These are phyloP conservation scores for Penicillium crustosum DNA, from an alignment of 2,329 filamentous ascomycete species.

Conservation along the genomic window DNA sequence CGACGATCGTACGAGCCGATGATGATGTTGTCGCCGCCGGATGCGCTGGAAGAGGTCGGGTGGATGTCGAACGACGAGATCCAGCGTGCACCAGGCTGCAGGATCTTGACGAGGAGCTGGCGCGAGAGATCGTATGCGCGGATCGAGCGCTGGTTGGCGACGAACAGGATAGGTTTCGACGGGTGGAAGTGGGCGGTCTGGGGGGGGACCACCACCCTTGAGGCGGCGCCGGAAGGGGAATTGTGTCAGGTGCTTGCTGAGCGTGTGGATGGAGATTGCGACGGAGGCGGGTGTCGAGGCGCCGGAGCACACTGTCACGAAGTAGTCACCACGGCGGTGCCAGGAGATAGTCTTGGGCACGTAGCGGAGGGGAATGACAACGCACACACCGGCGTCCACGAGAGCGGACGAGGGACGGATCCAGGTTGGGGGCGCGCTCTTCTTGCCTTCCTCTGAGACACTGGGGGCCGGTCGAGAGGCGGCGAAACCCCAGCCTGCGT, in stretches of 20 bases:
- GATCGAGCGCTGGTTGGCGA: slow-evolving; percentile 90
- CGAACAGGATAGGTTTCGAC: slow-evolving; percentile 87
- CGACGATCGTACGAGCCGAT: slow-evolving; percentile 93
- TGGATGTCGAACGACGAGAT: slow-evolving; percentile 94
- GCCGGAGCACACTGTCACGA: slow-evolving; percentile 81
- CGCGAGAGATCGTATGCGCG: slow-evolving; percentile 90
- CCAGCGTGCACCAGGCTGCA: slow-evolving; percentile 91
- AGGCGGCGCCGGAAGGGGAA: slow-evolving; percentile 78
- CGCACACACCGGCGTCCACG: slow-evolving; percentile 71
- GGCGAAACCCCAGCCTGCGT: slow-evolving; percentile 93
- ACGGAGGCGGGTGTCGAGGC: slow-evolving; percentile 49
- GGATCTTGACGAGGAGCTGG: slow-evolving; percentile 86
- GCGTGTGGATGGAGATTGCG: slow-evolving; percentile 88
- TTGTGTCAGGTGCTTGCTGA: slow-evolving; percentile 93
- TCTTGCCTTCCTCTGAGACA: slow-evolving; percentile 57
- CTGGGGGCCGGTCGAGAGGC: slow-evolving; percentile 56
- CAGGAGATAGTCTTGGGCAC: slow-evolving; percentile 85
- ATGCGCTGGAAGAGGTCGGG: slow-evolving; percentile 81
- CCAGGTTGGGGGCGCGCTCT: slow-evolving; percentile 80
- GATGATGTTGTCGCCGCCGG: slow-evolving; percentile 88
- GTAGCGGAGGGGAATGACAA: slow-evolving; percentile 76
- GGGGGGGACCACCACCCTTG: slow-evolving; percentile 69
- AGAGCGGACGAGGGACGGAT: slow-evolving; percentile 71
- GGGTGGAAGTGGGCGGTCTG: slow-evolving; percentile 96
- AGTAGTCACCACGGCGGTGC: slow-evolving; percentile 93